A percentile compares a stretch with the other conserved stretches of the same genome.
These are phyloP conservation scores for Hansenula sp. DNA, from an alignment of 1,139 yeast genomes.

Conservation along the genomic window DNA sequence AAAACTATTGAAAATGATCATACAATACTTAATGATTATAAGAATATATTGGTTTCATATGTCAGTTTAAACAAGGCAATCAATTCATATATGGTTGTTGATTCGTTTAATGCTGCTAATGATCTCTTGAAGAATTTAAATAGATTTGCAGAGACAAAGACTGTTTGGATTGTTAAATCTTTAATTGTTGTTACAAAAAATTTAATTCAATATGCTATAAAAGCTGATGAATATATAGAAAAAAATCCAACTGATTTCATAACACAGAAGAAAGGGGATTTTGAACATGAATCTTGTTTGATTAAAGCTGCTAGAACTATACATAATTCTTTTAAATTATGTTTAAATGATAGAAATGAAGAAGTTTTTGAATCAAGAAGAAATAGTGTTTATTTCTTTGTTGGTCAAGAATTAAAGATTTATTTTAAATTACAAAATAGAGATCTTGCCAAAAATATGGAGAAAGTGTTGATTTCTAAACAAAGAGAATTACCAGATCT, in stretches of 20 bases:
- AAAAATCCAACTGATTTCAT: constrained; percentile 12
- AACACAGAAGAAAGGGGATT: constrained; percentile 11
- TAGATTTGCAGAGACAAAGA: constrained; percentile 58
- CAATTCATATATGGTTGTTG: constrained; percentile 8
- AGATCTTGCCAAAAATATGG: constrained; percentile 75
- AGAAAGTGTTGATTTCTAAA: constrained; percentile 65
- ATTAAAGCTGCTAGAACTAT: constrained; percentile 59
- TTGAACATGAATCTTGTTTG: constrained; percentile 26
- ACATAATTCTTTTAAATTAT: constrained; percentile 71
- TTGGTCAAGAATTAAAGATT: constrained; percentile 65
- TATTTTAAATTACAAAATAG: constrained; percentile 67
- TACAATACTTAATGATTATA: not conserved
- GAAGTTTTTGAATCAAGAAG: constrained; percentile 48
- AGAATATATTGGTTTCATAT: not conserved
- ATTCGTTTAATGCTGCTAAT: constrained; percentile 36
- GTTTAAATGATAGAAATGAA: constrained; percentile 72
- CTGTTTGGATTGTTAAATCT: constrained; percentile 64
- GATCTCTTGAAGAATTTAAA: constrained; percentile 45
- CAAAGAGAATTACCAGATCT: constrained; percentile 48
- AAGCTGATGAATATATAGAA: constrained; percentile 19
- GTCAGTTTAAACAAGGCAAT: constrained; percentile 7
- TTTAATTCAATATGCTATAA: constrained; percentile 37
- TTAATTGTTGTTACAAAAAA: constrained; percentile 53
- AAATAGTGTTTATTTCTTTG: constrained; percentile 67
- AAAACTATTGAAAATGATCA: not conserved